phyloP scores from a whole-genome alignment of 352 stramenopile species.

The Pythium sp. region DNA sequence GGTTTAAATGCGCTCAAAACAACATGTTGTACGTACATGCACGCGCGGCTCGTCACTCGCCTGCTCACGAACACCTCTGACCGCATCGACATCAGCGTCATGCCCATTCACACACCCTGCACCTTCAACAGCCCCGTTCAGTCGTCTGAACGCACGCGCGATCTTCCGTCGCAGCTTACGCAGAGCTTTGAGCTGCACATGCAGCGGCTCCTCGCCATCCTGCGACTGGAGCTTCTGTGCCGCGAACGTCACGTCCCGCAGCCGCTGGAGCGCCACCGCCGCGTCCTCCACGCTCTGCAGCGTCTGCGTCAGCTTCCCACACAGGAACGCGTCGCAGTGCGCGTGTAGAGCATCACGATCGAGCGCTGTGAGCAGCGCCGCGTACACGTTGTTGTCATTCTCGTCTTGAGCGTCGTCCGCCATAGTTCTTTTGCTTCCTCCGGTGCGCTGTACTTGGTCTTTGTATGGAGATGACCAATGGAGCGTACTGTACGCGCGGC shows the following conservation, averaged over 20 bases:
- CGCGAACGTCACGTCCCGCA: slow-evolving; percentile 7
- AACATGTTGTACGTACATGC: background rate
- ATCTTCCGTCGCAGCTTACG: background rate
- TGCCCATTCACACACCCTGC: background rate
- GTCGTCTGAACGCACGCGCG: background rate
- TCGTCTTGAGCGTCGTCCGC: background rate
- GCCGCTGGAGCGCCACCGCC: slow-evolving; percentile 1
- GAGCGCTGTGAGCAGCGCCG: slow-evolving; percentile 4
- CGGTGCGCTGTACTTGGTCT: too few species aligned
- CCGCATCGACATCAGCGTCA: background rate
- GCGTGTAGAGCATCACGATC: background rate
- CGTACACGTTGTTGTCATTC: slow-evolving; percentile 2
- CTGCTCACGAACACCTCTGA: background rate
- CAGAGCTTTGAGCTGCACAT: background rate
- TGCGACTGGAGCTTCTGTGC: slow-evolving; percentile 6
- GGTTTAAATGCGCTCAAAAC: background rate
- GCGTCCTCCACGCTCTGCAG: background rate
- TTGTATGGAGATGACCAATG: too few species aligned
- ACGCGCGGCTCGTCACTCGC: background rate
- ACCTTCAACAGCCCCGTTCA: background rate
- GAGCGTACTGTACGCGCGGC: too few species aligned
- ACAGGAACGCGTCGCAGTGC: background rate
- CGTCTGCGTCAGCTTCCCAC: background rate
- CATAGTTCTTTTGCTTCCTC: background rate
- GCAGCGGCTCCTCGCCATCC: background rate